Evolutionary conservation across 2,329 filamentous ascomycete genomes (phyloP).

Genomic region (Xylariaceae sp.): DNA sequence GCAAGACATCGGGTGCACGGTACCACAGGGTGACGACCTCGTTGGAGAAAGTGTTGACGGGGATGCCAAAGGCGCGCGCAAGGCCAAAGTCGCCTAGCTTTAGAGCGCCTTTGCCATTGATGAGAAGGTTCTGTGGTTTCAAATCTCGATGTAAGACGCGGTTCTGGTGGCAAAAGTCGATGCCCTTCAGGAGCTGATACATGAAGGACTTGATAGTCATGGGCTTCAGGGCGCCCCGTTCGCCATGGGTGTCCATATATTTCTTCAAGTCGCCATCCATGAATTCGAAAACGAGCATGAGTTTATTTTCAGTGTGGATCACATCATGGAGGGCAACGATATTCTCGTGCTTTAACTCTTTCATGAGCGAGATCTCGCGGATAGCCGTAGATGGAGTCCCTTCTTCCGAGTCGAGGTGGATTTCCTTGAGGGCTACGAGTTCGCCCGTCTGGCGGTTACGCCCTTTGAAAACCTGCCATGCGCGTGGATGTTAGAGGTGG

Average conservation of each 20-base stretch:
- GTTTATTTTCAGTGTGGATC: slow-evolving; percentile 98
- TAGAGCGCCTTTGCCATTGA: slow-evolving; percentile 87
- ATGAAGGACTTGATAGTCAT: slow-evolving; percentile 98
- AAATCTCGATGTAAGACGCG: slow-evolving; percentile 93
- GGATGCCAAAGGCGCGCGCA: slow-evolving; percentile 92
- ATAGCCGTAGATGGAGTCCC: slow-evolving; percentile 97
- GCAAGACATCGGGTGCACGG: slow-evolving; percentile 90
- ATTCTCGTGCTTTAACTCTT: slow-evolving; percentile 98
- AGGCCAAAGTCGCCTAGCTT: slow-evolving; percentile 96
- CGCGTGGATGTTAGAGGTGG: slow-evolving; percentile 2
- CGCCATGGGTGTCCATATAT: slow-evolving; percentile 95
- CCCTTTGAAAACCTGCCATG: slow-evolving; percentile 88
- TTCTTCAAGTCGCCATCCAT: slow-evolving; percentile 99
- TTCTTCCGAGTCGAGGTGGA: slow-evolving; percentile 97
- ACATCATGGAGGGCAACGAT: slow-evolving; percentile 98
- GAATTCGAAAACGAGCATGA: slow-evolving; percentile 99
- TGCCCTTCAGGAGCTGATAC: slow-evolving; percentile 94
- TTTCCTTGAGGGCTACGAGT: slow-evolving; percentile 96
- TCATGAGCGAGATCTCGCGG: slow-evolving; percentile 98
- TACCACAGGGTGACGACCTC: slow-evolving; percentile 99
- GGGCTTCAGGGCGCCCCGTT: slow-evolving; percentile 86
- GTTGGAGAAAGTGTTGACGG: slow-evolving; percentile 97
- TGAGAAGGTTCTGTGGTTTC: slow-evolving; percentile 95
- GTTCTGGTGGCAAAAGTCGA: slow-evolving; percentile 98
- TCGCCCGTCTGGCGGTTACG: slow-evolving; percentile 96